Conservation (phyloP, 2,329 filamentous ascomycete species). For the Sphaerulina populicola region DNA sequence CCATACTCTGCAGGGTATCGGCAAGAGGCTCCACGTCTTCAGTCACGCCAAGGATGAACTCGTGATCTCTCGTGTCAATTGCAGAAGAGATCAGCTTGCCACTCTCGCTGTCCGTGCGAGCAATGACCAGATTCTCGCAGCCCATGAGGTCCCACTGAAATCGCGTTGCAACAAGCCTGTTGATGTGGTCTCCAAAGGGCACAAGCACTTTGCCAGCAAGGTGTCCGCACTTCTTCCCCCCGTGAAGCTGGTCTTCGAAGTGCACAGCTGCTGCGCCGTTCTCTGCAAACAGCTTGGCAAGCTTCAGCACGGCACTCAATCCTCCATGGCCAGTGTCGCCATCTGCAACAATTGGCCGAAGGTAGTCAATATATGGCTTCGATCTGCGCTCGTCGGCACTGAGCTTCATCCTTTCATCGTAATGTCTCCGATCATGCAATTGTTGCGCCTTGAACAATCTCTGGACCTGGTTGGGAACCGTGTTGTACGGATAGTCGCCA, state of each 20-base stretch:
- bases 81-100: slow-evolving; percentile 83
- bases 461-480: slow-evolving; percentile 95
- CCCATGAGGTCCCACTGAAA: slow-evolving; percentile 99
- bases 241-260: slow-evolving; percentile 95
- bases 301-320: slow-evolving; percentile 83
- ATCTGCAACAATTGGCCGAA: slow-evolving; percentile 91
- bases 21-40: slow-evolving; percentile 73
- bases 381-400: slow-evolving; percentile 60
- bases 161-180: slow-evolving; percentile 78
- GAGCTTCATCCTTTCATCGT: slow-evolving; percentile 74
- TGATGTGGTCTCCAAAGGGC: slow-evolving; percentile 90
- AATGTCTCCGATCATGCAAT: slow-evolving; percentile 93
- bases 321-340: slow-evolving; percentile 93
- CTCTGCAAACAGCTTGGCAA: slow-evolving; percentile 95
- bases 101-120: slow-evolving; percentile 89
- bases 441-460: slow-evolving; percentile 92
- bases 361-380: slow-evolving; percentile 81
- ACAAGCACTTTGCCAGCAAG: slow-evolving; percentile 93
- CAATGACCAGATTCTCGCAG: slow-evolving; percentile 86
- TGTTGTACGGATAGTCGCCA: slow-evolving; percentile 98
- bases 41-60: slow-evolving; percentile 85
- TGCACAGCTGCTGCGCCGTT: slow-evolving; percentile 94
- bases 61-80: slow-evolving; percentile 89
- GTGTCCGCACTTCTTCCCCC: slow-evolving; percentile 97
- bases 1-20: slow-evolving; percentile 85